Evolutionary conservation across 495 filamentous ascomycete genomes (phyloP).

Genomic region (Xylaria palmicola): DNA sequence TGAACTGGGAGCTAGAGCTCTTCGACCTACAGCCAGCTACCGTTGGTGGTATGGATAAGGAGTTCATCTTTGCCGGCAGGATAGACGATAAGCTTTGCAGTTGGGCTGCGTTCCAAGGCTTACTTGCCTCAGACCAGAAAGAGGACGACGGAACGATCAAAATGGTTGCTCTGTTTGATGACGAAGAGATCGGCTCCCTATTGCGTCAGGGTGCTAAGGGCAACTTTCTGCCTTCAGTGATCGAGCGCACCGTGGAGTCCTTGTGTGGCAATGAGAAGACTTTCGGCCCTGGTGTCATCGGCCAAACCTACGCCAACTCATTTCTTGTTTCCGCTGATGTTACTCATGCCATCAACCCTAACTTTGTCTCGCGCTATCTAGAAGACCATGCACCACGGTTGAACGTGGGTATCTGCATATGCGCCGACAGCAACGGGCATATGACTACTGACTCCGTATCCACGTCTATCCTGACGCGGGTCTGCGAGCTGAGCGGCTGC

Average conservation of each 20-base stretch:
- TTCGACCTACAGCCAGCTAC: conserved; percentile 87
- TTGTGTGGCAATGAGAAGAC: conserved; percentile 45
- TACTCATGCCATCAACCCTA: conserved; percentile 92
- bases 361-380: conserved; percentile 79
- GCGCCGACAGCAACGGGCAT: conserved; percentile 86
- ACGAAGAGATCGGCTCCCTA: conserved; percentile 90
- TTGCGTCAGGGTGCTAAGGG: conserved; percentile 86
- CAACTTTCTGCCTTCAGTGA: conserved; percentile 77
- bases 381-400: conserved; percentile 80
- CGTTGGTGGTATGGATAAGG: conserved; percentile 82
- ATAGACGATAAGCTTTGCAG: conserved; percentile 98
- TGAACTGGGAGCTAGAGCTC: conserved; percentile 98
- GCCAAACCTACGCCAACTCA: conserved; percentile 85
- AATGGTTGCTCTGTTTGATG: conserved; percentile 87
- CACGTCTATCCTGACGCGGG: conserved; percentile 68
- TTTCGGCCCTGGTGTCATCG: conserved; percentile 65
- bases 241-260: conserved; percentile 77
- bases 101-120: conserved; percentile 83
- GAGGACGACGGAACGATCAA: conserved; percentile 64
- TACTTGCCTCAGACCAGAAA: conserved; percentile 61
- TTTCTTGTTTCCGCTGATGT: conserved; percentile 94
- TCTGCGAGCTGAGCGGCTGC: conserved; percentile 67
- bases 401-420: conserved; percentile 85
- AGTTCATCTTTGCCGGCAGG: conserved; percentile 91
- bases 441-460: conserved; percentile 88